Evolutionary conservation across 1,139 yeast species (phyloP).

Genomic region (Hemisphaericaspora subhashii): DNA sequence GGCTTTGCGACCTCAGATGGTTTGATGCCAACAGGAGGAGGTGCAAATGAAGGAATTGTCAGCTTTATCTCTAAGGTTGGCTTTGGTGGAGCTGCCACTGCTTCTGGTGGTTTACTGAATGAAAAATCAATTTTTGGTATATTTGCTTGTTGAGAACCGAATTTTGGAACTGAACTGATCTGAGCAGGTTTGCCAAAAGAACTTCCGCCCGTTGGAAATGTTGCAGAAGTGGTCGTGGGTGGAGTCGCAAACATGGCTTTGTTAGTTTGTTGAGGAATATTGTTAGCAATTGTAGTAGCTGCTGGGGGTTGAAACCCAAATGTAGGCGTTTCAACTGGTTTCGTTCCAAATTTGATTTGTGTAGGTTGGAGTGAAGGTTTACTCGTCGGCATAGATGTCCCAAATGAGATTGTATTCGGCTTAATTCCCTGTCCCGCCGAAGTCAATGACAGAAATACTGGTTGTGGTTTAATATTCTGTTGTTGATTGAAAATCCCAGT

Average conservation of each 20-base stretch:
- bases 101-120: constrained; percentile 6
- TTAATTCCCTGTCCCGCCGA: not conserved
- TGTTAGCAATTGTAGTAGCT: not conserved
- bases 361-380: constrained; percentile 1
- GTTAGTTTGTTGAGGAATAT: not conserved
- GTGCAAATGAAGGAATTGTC: not conserved
- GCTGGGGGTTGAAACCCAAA: not conserved
- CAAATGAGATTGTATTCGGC: constrained; percentile 6
- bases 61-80: not conserved
- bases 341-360: not conserved
- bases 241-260: not conserved
- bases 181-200: not conserved
- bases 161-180: not conserved
- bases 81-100: constrained; percentile 1
- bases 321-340: not conserved
- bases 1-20: not conserved
- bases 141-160: not conserved
- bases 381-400: not conserved
- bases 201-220: not conserved
- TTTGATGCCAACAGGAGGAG: not conserved
- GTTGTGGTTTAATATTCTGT: not conserved
- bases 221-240: not conserved
- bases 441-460: constrained; percentile 3
- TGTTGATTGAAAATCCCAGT: not conserved
- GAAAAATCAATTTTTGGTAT: constrained; percentile 6